A percentile compares a stretch with the other conserved stretches of the same genome.
These are phyloP conservation scores for Garcia nutans DNA, from an alignment of 345 rosid genomes.

Conservation along the genomic window DNA sequence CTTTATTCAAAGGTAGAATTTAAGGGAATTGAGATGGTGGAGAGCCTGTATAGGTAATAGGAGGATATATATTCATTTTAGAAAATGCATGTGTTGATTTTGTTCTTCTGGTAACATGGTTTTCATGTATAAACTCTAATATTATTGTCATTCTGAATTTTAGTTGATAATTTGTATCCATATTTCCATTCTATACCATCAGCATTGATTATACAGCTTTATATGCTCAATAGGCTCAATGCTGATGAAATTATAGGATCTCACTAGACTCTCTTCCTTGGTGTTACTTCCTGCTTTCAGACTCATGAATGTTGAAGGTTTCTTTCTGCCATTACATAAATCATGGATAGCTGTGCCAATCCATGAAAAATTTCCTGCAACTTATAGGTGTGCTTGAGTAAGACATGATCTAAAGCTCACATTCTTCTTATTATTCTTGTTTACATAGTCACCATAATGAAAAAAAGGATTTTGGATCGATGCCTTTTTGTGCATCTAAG, in stretches of 20 bases:
- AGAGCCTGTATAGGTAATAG: neutral
- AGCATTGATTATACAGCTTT: neutral
- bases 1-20: neutral
- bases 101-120: neutral
- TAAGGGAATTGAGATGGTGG: neutral
- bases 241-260: neutral
- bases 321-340: constrained; percentile 1
- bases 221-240: neutral
- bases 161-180: neutral
- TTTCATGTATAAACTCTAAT: neutral
- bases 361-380: neutral
- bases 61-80: neutral
- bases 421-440: neutral
- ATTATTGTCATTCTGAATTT: neutral
- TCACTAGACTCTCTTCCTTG: neutral
- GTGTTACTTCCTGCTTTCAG: neutral
- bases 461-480: neutral
- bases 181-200: neutral
- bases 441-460: neutral
- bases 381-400: neutral
- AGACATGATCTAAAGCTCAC: neutral
- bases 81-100: neutral
- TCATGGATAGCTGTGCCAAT: neutral
- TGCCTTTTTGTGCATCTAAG: neutral
- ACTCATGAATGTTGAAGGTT: neutral